Evolutionary conservation across 495 filamentous ascomycete genomes (phyloP), one percentile per base, ranked within the genome.

Genomic region (Aspergillus coremiiformis): DNA sequence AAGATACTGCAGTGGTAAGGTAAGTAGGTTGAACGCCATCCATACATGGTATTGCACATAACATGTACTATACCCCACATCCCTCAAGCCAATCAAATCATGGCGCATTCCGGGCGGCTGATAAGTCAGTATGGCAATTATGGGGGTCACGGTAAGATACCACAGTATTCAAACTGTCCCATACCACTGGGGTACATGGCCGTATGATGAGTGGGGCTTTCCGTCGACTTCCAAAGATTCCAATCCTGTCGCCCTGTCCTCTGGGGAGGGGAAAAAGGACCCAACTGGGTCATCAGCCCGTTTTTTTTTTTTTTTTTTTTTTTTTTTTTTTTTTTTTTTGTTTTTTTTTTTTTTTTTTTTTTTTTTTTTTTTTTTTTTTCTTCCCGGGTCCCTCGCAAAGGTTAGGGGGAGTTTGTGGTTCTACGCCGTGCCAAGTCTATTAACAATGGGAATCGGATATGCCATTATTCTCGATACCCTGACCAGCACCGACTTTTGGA

Each of bases 151-250:
- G 26, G 45, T 44, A 52, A 41, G 20, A 39, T 42, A 52, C 27
- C 27, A 22, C 10, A 24, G 56, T 58, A 58, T 58, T 15, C 17
- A 33, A 26, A 48, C 52, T 14, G 22, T 47, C 47, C 22, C 24
- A 8, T 54, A 47, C 53, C 39, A 53, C 21, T 21, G 43, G 30
- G 9, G 35, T 42, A 29, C 24, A 29, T 30, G 48, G 39, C 37
- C 37, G 37, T 41, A 48, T 35, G 33, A 23, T 1, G 22, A 44
- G 52, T 57, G 54, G 58, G 54, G 51, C 30, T 47, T n/a, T 51
- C 49, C 49, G 54, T 39, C 44, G 10, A 57, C 37, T 57, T 53
- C 54, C 56, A 58, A 51, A 54, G 51, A 58, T 54, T 58, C 47
- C 51, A 47, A 44, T 58, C 37, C 22, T 35, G 30, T 49, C 22